A percentile compares a stretch with the other conserved stretches of the same genome.
Conservation (phyloP, 371 early-diverging fungal genomes). For the Zancudomyces culisetae region DNA sequence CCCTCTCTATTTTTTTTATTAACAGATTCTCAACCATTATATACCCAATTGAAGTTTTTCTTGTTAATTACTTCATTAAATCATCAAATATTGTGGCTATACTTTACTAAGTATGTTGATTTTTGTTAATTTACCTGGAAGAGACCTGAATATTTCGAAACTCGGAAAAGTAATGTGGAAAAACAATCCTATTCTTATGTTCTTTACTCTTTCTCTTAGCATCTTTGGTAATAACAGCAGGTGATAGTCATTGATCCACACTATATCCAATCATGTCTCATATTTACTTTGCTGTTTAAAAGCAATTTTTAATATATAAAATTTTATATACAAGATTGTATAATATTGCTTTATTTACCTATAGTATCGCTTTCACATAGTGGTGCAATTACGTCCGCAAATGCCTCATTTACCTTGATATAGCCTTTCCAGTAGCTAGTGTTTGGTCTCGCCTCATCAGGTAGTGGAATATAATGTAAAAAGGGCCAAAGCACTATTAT, state of each 20-base stretch:
- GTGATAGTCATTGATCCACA: constrained; percentile 98
- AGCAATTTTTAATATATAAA: too few relatives aligned
- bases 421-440: constrained; percentile 57
- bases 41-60: too few relatives aligned
- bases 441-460: constrained; percentile 36
- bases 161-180: constrained; percentile 92
- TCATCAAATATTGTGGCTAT: neutral
- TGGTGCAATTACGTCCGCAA: constrained; percentile 52
- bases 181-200: constrained; percentile 83
- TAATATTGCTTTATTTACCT: constrained; percentile 30
- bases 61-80: constrained; percentile 17
- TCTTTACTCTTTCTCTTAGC: constrained; percentile 50
- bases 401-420: constrained; percentile 53
- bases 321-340: constrained; percentile 5
- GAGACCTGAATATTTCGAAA: constrained; percentile 73
- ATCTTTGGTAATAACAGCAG: constrained; percentile 82
- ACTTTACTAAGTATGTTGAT: too few relatives aligned
- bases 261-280: constrained; percentile 30
- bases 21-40: too few relatives aligned
- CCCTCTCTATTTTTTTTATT: constrained; percentile 11
- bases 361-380: constrained; percentile 63
- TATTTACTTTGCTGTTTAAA: too few relatives aligned
- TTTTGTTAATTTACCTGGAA: constrained; percentile 44
- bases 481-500: constrained; percentile 74
- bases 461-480: constrained; percentile 85